Evolutionary conservation across 805 yeast genomes (phyloP), one percentile per base, ranked within the genome.

Genomic region (Naumovozyma dairenensis): DNA sequence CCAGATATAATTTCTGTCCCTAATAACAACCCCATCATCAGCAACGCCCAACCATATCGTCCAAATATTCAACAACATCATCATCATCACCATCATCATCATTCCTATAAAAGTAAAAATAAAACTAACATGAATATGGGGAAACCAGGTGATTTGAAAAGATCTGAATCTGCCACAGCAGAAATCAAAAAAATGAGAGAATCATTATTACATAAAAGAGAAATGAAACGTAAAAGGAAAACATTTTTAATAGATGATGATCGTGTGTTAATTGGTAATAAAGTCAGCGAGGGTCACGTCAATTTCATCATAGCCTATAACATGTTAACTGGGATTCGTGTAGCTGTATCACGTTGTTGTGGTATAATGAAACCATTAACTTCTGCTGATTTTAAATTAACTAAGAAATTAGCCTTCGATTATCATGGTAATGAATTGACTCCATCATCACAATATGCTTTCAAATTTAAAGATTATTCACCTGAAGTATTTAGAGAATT

Each of bases 311-410:
- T 89, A 67, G 98, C 96, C 1, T 93, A 92, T 58, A 86, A 89
- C 57, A 89, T 92, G 96, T 69, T 93, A 37, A 87, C 97, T 0
- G 98, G 99, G 2, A 92, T 92, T 30, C 70, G 98, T 37, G 94
- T 86, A 6, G 87, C 96, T 0, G 97, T 92, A 0, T 84, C 95
- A 3, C 66, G 96, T 37, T 80, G 94, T 48, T 83, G 96, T 0
- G 93, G 94, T 24, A 68, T 80, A 8, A 81, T 84, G 72, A 72
- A 80, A 34, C 78, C 80, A 14, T 61, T 92, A 27, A 69, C 68
- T 2, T 79, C 43, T 7, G 68, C 63, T 12, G 96, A 89, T 54
- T 92, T 87, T 55, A 63, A 60, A 21, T 62, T 72, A 8, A 74
- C 76, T 16, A 80, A 84, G 45, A 89, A 92, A 56, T 65, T 89